Conservation (phyloP, 768 basidiomycete genomes). For the Tricholoma matsutake region DNA sequence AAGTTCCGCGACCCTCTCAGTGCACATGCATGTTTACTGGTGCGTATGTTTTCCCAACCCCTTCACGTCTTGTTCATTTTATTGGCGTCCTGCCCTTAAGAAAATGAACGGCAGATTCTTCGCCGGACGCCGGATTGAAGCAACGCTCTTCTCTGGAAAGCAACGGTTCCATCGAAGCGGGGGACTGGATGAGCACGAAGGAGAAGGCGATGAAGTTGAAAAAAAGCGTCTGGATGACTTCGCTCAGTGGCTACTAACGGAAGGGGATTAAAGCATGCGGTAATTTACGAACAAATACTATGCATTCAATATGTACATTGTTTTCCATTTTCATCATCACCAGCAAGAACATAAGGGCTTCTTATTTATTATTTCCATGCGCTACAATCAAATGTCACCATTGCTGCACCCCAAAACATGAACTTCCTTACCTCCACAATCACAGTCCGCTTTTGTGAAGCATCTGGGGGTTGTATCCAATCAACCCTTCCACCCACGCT, state of each 20-base stretch:
- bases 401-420: background rate
- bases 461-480: constrained; percentile 43
- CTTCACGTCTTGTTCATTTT: background rate
- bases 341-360: constrained; percentile 74
- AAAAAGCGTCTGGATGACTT: constrained; percentile 86
- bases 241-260: constrained; percentile 80
- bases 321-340: constrained; percentile 33
- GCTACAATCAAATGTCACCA: constrained; percentile 38
- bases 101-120: constrained; percentile 97
- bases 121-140: constrained; percentile 78
- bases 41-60: constrained; percentile 33
- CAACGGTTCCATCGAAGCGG: constrained; percentile 81
- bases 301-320: constrained; percentile 20
- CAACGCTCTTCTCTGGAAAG: constrained; percentile 76
- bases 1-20: constrained; percentile 93
- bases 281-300: constrained; percentile 8
- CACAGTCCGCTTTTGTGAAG: constrained; percentile 52
- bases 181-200: constrained; percentile 56
- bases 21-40: constrained; percentile 89
- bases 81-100: constrained; percentile 32
- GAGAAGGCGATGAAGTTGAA: constrained; percentile 70
- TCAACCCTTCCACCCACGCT: constrained; percentile 36
- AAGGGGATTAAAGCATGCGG: constrained; percentile 55
- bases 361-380: constrained; percentile 67
- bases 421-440: constrained; percentile 61